Base-by-base conservation (phyloP, 2,329 filamentous ascomycete genomes). In the Cladobotryum protrusum region DNA sequence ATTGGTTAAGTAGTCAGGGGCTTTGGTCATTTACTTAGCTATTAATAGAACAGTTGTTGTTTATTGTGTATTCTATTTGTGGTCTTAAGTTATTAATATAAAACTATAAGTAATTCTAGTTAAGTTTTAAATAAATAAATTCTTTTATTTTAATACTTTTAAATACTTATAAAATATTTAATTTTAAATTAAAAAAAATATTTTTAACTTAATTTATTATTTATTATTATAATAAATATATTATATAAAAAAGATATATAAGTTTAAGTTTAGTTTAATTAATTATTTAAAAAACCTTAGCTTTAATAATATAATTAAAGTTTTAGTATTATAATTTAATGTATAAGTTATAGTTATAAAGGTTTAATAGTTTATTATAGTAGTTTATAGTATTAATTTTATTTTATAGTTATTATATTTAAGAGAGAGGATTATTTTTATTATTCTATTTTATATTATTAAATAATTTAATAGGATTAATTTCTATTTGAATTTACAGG, bases 211-310 rank as follows among this genome's bases (percentile, higher is more conserved):
- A 11, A 11, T 40, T 11, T 17, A 11, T 40, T 40, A 11, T 40
- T 40, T 40, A 11, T 11, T 40, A 11, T 8, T 40, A 11, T 40
- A 11, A 14, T 17, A 11, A 11, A 11, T 40, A 40, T 40, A 14
- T 11, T 40, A 11, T 40, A 11, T 40, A 40, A 40, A 40, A 40
- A 14, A 40, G 17, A 11, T 11, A 40, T 40, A 40, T 14, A 11
- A 40, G 12, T 18, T 40, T 40, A 11, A 40, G 17, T 14, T 14
- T 8, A 11, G 9, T 40, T 11, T 40, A 40, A 40, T 11, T 40
- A n/a, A 40, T 40, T 40, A 40, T 40, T 40, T 14, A 24, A 17
- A 39, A 57, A n/a, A n/a, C n/a, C n/a, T n/a, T n/a, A n/a, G n/a
- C n/a, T n/a, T 57, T n/a, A n/a, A n/a, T n/a, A n/a, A n/a, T n/a